Percentiles rank a stretch among this genome's conserved stretches.
phyloP scores from a whole-genome alignment of 345 rosid genomes.

The Gossypium turneri region DNA sequence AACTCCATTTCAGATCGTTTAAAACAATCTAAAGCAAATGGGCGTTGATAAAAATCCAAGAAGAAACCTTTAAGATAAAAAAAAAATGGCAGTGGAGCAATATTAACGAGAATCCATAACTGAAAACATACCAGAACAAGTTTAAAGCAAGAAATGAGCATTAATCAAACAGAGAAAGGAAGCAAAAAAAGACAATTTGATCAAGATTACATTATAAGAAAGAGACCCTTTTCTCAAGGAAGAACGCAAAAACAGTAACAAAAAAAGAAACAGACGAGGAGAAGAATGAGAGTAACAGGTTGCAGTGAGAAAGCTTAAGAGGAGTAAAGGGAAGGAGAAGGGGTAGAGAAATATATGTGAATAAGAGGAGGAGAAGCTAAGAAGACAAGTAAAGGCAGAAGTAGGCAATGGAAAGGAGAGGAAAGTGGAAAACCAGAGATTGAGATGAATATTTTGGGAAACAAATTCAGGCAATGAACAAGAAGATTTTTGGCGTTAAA shows the following conservation, averaged over 20 bases:
- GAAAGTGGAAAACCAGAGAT: conserved; percentile 2
- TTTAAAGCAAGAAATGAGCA: conserved; percentile 30
- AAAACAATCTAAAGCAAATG: conserved; percentile 31
- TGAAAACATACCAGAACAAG: conserved; percentile 16
- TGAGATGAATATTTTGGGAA: conserved; percentile 13
- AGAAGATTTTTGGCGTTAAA: conserved; percentile 39
- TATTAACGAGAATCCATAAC: conserved; percentile 41
- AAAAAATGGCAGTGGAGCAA: neutral
- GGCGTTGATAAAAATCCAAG: conserved; percentile 20
- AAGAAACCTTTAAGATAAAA: conserved; percentile 9
- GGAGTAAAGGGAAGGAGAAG: neutral
- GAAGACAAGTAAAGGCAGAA: neutral
- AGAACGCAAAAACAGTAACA: neutral
- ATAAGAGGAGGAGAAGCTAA: neutral
- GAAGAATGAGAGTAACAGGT: neutral
- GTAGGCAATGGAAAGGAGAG: conserved; percentile 6
- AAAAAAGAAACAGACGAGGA: neutral
- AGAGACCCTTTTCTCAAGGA: conserved; percentile 13
- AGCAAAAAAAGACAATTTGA: conserved; percentile 7
- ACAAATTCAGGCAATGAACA: conserved; percentile 22
- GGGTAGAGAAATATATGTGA: neutral
- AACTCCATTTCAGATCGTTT: conserved; percentile 17
- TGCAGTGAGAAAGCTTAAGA: conserved; percentile 23
- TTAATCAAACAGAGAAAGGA: conserved; percentile 19
- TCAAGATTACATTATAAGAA: conserved; percentile 35